Evolutionary conservation across 2,329 filamentous ascomycete species (phyloP).

Genomic region (Anisogramma anomala): DNA sequence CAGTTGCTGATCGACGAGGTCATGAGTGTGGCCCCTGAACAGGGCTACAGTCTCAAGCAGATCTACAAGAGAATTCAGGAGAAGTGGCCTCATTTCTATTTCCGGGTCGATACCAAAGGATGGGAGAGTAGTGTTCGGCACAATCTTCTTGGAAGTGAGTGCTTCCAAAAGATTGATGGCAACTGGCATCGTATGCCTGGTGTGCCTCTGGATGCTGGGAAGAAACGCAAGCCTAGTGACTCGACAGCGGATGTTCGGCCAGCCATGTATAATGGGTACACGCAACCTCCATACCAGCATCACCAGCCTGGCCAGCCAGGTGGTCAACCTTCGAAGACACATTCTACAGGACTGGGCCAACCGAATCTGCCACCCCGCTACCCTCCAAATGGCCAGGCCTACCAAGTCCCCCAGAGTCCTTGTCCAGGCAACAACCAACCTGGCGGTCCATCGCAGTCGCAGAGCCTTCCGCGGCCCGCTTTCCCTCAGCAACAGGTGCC

Average conservation of each 20-base stretch:
- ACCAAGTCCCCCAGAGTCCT: conserved; percentile 3
- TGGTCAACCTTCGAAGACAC: conserved; percentile 16
- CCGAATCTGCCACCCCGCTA: conserved; percentile 9
- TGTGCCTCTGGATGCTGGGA: conserved; percentile 47
- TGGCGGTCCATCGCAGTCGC: conserved; percentile 1
- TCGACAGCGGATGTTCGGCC: conserved; percentile 22
- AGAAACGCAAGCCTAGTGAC: conserved; percentile 45
- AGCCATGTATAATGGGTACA: conserved; percentile 19
- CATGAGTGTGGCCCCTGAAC: conserved; percentile 39
- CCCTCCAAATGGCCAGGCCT: conserved; percentile 9
- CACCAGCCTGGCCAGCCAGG: conserved; percentile 15
- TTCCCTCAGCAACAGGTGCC: conserved; percentile 4
- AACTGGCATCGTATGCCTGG: conserved; percentile 47
- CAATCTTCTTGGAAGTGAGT: conserved; percentile 50
- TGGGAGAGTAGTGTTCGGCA: conserved; percentile 56
- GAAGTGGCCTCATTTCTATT: conserved; percentile 48
- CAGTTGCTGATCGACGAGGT: conserved; percentile 50
- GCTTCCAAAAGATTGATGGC: conserved; percentile 47
- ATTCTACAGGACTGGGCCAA: conserved; percentile 3
- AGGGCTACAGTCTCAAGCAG: conserved; percentile 47
- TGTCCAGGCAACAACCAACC: background rate
- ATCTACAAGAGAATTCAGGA: conserved; percentile 51
- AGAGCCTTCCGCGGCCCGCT: conserved; percentile 2
- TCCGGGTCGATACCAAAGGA: conserved; percentile 50
- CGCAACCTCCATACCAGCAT: conserved; percentile 13